These are phyloP conservation scores for Magnolia changhungtana DNA, from an alignment of 164 flowering plant species.

Conservation along the genomic window DNA sequence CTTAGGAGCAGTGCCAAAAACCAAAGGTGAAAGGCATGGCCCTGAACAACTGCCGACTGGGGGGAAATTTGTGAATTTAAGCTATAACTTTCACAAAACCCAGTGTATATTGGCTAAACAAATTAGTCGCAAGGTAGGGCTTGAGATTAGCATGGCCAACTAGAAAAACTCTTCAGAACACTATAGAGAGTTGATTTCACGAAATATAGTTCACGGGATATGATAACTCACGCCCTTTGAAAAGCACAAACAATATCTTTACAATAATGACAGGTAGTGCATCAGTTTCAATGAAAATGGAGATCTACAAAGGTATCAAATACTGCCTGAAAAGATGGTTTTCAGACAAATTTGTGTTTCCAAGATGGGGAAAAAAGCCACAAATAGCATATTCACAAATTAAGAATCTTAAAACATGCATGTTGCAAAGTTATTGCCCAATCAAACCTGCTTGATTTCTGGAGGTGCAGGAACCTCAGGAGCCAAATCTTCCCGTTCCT, in stretches of 20 bases:
- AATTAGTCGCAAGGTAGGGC: too few relatives aligned
- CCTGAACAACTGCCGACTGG: too few relatives aligned
- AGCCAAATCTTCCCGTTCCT: constrained; percentile 89
- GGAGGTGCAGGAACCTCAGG: constrained; percentile 98
- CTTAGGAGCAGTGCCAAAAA: too few relatives aligned
- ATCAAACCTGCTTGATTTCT: constrained; percentile 80
- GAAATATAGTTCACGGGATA: not conserved
- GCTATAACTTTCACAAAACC: too few relatives aligned
- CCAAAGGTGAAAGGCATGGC: too few relatives aligned
- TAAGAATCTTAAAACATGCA: not conserved
- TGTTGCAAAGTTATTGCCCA: not conserved
- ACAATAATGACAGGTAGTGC: not conserved
- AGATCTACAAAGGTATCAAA: not conserved
- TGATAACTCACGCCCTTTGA: too few relatives aligned
- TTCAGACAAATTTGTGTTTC: not conserved
- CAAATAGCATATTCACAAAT: not conserved
- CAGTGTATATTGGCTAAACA: too few relatives aligned
- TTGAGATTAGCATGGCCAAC: too few relatives aligned
- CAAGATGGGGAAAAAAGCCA: not conserved
- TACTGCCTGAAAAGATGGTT: not conserved
- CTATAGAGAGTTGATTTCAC: not conserved
- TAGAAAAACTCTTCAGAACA: not conserved
- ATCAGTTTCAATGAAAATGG: not conserved
- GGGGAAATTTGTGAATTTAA: too few relatives aligned
- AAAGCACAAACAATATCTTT: not conserved